Evolutionary conservation across 1,284 basidiomycete genomes (phyloP), one percentile per base, ranked within the genome.

Genomic region (Xerocomus subilludens): DNA sequence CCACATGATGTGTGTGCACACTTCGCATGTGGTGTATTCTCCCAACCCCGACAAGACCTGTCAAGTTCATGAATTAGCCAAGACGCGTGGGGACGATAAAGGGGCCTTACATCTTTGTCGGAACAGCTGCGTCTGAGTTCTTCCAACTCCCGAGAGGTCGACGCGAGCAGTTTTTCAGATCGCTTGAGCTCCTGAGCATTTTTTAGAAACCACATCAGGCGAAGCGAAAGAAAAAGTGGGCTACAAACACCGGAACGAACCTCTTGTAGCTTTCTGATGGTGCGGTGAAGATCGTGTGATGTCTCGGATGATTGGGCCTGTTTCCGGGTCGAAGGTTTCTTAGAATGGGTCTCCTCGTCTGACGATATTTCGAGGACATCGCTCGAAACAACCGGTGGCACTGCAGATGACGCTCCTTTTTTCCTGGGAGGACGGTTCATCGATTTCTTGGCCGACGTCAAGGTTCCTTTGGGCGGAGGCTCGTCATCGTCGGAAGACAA

Each of bases 1-100:
- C 90, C 90, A 92, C 88, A 93, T 89, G 72, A 87, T 88, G 45
- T 83, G 73, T 0, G 87, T 86, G 79, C 92, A 94, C 62, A 93
- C 88, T 76, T 91, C 91, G 79, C 92, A 94, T 60, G 82, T 86
- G 14, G 90, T 80, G 63, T 85, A 77, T 47, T 93, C 92, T 47
- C 90, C 90, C 2, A 93, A 76, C 25, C 67, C 65, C 2, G 76
- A 72, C 42, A 80, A 33, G 66, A 74, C 65, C 83, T 83, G 53
- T 45, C 33, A 14, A 30, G 13, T 42, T 4, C 3, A 42, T 21
- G 11, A 6, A 66, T 80, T 4, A 77, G 71, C 67, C 42, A 35
- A 16, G 42, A 42, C 42, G 42, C 3, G 27, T 7, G 20, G 47
- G 18, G n/a, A 67, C 0, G 18, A 42, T 35, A 35, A 66, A 32